A percentile compares a stretch with the other conserved stretches of the same genome.
These are phyloP conservation scores for Heterobasidion occidentale DNA, from an alignment of 1,284 basidiomycete species.

Conservation along the genomic window DNA sequence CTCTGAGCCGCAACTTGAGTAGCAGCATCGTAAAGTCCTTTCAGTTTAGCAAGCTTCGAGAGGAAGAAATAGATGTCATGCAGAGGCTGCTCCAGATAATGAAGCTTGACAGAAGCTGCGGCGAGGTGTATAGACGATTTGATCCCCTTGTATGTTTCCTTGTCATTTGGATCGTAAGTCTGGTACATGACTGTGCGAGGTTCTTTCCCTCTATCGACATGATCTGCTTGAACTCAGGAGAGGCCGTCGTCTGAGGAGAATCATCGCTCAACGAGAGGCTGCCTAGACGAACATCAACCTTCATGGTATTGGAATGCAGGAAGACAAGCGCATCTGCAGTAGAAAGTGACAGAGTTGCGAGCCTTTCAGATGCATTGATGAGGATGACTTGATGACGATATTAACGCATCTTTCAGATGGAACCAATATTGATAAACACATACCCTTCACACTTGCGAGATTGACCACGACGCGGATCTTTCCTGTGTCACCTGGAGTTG, in stretches of 20 bases:
- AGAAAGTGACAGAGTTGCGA: constrained; percentile 88
- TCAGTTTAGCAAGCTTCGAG: constrained; percentile 83
- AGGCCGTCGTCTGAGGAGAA: constrained; percentile 41
- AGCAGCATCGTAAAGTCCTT: constrained; percentile 94
- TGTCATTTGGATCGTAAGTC: constrained; percentile 74
- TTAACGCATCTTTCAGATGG: constrained; percentile 5
- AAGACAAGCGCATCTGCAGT: constrained; percentile 87
- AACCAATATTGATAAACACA: background rate
- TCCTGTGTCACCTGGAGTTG: constrained; percentile 2
- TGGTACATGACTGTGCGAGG: constrained; percentile 91
- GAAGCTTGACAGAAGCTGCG: constrained; percentile 88
- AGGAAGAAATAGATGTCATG: constrained; percentile 84
- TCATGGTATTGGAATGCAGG: constrained; percentile 69
- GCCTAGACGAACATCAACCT: constrained; percentile 80
- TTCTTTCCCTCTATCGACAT: constrained; percentile 94
- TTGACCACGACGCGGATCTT: constrained; percentile 85
- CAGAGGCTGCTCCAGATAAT: constrained; percentile 84
- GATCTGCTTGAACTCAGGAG: constrained; percentile 78
- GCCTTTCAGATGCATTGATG: constrained; percentile 63
- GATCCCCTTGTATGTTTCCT: constrained; percentile 66
- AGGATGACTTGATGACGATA: constrained; percentile 55
- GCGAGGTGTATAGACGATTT: constrained; percentile 83
- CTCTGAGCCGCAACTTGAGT: constrained; percentile 88
- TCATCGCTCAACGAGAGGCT: constrained; percentile 85
- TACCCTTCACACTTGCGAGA: constrained; percentile 83